Percentiles rank a stretch among this genome's conserved stretches.
phyloP scores from a whole-genome alignment of 2,329 filamentous ascomycete species.

The Neoscytalidium dimidiatum region DNA sequence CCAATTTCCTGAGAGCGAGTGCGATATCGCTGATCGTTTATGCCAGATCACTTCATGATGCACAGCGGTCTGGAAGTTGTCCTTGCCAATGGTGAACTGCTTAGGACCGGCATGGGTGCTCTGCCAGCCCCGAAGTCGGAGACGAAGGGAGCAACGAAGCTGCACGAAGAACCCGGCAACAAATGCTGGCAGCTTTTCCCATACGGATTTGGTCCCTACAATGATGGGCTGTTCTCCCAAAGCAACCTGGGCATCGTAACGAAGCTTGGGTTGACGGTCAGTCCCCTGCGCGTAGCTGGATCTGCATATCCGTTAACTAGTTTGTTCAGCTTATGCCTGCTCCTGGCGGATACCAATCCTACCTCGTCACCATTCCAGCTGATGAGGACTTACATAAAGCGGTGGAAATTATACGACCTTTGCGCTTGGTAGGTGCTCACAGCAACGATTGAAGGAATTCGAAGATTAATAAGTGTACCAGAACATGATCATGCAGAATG shows the following conservation, averaged over 20 bases:
- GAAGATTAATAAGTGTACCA: background rate
- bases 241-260: conserved; percentile 38
- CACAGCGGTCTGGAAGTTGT: conserved; percentile 49
- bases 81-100: conserved; percentile 40
- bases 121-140: conserved; percentile 31
- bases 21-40: conserved; percentile 38
- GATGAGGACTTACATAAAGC: conserved; percentile 53
- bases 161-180: conserved; percentile 24
- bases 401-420: conserved; percentile 52
- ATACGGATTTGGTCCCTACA: conserved; percentile 39
- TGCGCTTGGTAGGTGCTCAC: conserved; percentile 24
- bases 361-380: conserved; percentile 47
- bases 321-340: conserved; percentile 52
- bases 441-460: background rate
- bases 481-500: conserved; percentile 47
- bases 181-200: conserved; percentile 36
- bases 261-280: conserved; percentile 53
- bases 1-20: conserved; percentile 42
- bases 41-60: conserved; percentile 48
- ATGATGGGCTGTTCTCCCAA: conserved; percentile 40
- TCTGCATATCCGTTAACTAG: background rate
- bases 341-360: conserved; percentile 50
- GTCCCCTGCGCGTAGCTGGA: background rate
- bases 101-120: conserved; percentile 46
- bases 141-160: conserved; percentile 14